Evolutionary conservation across 305 asterid species (phyloP), one percentile per base, ranked within the genome.

Genomic region (Fraxinus sp.): DNA sequence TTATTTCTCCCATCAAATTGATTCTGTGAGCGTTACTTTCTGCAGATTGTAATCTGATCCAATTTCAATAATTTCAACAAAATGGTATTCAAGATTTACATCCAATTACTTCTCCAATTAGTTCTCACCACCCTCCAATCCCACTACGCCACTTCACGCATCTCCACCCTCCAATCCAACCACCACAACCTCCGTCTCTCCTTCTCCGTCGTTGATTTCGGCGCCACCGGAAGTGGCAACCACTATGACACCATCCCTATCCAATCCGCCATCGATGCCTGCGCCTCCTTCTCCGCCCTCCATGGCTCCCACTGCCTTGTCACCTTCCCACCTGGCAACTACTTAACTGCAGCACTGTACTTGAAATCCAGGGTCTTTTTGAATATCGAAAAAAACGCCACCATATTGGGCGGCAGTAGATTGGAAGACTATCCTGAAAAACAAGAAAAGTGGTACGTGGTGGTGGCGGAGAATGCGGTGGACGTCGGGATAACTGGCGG

Each of bases 401-500:
- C 93, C 13, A 77, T 95, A 14, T 83, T 93, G 49, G 99, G 95
- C 22, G 98, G 98, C 7, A 81, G 96, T 2, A 86, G 83, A 80
- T 55, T 90, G 84, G 57, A 82, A 5, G 99, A 94, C 88, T 95
- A 92, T 77, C 95, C 99, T n/a, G 82, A 79, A 64, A 86, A 89
- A 87, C 90, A 83, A 78, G 92, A 88, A 10, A 85, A 41, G 80
- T 95, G 99, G 99, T 94, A 95, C 87, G 98, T 95, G 77, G 91
- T 95, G 85, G 28, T 90, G 89, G 99, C 95, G 86, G 95, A 93
- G 88, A 80, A 87, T 36, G 93, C 87, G 86, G 89, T 14, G 88
- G 92, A 91, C 26, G 93, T 93, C 77, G 97, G 98, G 80, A 94
- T 95, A 78, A 93, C 94, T 49, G 97, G 99, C 82, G 98, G 97